Base-by-base conservation (phyloP, 768 basidiomycete genomes). In the Hericium rajendrae region DNA sequence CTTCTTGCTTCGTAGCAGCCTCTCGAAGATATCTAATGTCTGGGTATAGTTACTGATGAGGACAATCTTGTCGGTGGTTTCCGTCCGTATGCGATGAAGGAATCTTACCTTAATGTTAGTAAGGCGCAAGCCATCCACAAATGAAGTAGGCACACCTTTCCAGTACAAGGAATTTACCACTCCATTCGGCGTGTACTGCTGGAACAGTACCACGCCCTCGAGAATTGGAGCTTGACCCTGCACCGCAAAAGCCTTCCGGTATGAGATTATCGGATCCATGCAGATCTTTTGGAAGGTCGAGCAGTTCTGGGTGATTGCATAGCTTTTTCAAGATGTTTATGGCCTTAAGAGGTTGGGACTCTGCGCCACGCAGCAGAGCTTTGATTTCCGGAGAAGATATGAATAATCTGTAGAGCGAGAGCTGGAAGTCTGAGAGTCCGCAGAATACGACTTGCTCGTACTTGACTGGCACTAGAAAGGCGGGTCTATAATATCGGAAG, bases 361-460 rank as follows among this genome's bases (percentile, higher is more conserved):
- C 80, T 51, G 79, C 76, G 20, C 94, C 94, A 11, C 92, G 86
- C 3, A 97, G 79, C 1, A 97, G 74, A 13, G 90, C 88, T 66
- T 91, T 90, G 64, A 95, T 95, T 66, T 92, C 92, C 6, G 92
- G 91, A 1, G 93, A 95, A 3, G 85, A 86, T 60, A 95, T 94
- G 67, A 97, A 97, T 32, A 91, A 77, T 51, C 85, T 84, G 67
- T 97, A 97, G 2, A 97, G 74, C 6, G 88, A 75, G 13, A 91
- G 72, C 64, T 97, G 94, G 63, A 97, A 84, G 15, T 85, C 76
- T 2, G 91, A 92, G 4, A 90, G 79, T 43, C 82, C 78, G 68
- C 94, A 97, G 71, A 97, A 97, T 0, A 97, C 94, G 59, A 97
- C 89, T 59, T 97, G 93, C 69, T 98, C 97, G 73, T 98, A 98